Evolutionary conservation across 306 rosid species (phyloP), one percentile per base, ranked within the genome.

Genomic region (Vachellia collinsii): DNA sequence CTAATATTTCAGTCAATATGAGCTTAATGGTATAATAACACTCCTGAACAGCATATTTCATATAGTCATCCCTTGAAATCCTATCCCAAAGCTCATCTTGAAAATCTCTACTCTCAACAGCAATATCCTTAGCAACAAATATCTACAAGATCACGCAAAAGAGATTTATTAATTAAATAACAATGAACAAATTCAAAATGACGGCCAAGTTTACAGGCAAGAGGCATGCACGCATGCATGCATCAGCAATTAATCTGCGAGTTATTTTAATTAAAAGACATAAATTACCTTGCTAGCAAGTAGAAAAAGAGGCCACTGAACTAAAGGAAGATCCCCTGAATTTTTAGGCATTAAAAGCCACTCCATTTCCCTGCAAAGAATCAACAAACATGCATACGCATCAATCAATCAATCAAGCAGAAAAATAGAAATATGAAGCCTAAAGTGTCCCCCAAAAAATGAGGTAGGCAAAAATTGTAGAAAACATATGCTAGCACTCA

Each of bases 241-340:
- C 6, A 56, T 65, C 36, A 7, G n/a, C 47, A n/a, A 63, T 9
- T 65, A 36, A 68, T 56, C 39, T 34, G 48, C 5, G 56, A 36
- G 63, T 19, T 22, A 42, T 70, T 63, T 53, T 76, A 36, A 72
- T 51, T 25, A 51, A 47, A 72, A 74, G 56, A 77, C 51, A 13
- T 25, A 14, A 72, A 44, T 56, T 50, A 94, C 99, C 99, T 94
- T 94, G 99, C 99, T 94, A 70, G 97, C 90, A 67, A 94, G 97
- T 79, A 94, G 97, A 81, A 94, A 93, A 79, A 94, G 99, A n/a
- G 99, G 99, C 99, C 97, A 93, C 80, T 94, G 97, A 86, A 94
- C 95, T 91, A 94, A 51, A 44, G 92, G 88, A 74, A 91, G 91
- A 80, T 82, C 85, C 80, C 89, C 94, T 72, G 90, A 85, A 77